Evolutionary conservation across 2,329 filamentous ascomycete species (phyloP), one percentile per base, ranked within the genome.

Genomic region (Mycogone perniciosa): DNA sequence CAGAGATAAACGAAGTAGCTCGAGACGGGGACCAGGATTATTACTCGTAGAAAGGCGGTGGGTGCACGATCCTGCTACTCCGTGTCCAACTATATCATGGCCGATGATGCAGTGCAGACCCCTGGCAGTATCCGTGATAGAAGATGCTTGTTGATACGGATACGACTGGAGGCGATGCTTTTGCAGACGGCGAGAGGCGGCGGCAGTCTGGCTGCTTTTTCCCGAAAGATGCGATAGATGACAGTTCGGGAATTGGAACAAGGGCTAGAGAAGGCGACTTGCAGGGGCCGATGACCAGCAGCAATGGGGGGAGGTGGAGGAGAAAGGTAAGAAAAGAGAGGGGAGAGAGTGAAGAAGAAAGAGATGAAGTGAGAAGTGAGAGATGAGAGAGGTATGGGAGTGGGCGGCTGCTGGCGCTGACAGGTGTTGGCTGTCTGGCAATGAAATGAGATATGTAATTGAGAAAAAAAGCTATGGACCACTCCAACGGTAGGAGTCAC

Each of bases 211-310:
- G 44, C 41, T 42, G 35, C 40, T 40, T 40, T 50, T 42, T 50
- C 34, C 45, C 48, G 48, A 27, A 34, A 40, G 48, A 44, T 45
- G 31, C 46, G 48, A 51, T 33, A 46, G 39, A 44, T 51, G 50
- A 52, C 34, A 30, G 40, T 40, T 20, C 20, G 40, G 50, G 49
- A 55, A 58, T 55, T 48, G 54, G 54, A 51, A 55, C 44, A 39
- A 50, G 50, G 55, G 44, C 49, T 44, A 38, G 40, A 48, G 45
- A 50, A 41, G 46, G 45, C 39, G 45, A 48, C 50, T 40, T 44
- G 50, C 45, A 46, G 44, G 50, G 50, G 33, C 44, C 11, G 35
- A 52, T 40, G 50, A 44, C 44, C 39, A 48, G 46, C 50, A 45
- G 37, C 41, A 52, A 49, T 43, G 41, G 35, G 42, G 48, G 46